A percentile compares a stretch with the other conserved stretches of the same genome.
phyloP scores from a whole-genome alignment of 345 rosid genomes.

The Arabis alpina region DNA sequence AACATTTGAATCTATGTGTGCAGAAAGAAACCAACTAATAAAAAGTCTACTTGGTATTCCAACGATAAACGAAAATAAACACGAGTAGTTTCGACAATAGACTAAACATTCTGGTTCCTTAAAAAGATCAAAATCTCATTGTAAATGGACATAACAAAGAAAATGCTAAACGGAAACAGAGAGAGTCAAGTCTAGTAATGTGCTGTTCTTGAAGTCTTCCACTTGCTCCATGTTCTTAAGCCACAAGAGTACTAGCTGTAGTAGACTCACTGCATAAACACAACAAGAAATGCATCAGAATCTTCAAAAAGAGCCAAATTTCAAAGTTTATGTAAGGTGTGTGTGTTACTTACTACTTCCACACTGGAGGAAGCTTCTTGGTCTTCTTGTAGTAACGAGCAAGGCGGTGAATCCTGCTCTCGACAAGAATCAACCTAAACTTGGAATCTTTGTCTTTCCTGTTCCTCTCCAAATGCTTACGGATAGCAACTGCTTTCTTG shows the following conservation, averaged over 20 bases:
- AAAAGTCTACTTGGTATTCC: neutral
- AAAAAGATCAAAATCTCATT: slow-evolving; percentile 22
- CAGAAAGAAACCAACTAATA: neutral
- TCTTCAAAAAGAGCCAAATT: neutral
- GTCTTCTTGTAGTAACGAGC: slow-evolving; percentile 94
- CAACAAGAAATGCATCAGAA: neutral
- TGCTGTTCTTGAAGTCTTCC: neutral
- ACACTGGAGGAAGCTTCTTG: slow-evolving; percentile 87
- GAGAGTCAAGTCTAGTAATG: neutral
- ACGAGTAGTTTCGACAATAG: neutral
- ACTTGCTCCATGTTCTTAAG: slow-evolving; percentile 40
- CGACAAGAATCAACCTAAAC: slow-evolving; percentile 78
- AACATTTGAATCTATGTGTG: too few relatives aligned
- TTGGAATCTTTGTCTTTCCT: slow-evolving; percentile 88
- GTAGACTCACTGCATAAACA: slow-evolving; percentile 55
- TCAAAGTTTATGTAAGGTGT: neutral
- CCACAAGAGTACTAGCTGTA: slow-evolving; percentile 66
- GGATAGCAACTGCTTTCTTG: slow-evolving; percentile 81
- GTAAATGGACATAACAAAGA: neutral
- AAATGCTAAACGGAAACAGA: slow-evolving; percentile 4
- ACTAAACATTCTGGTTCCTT: neutral
- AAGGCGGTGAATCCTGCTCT: slow-evolving; percentile 79
- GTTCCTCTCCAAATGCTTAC: slow-evolving; percentile 90
- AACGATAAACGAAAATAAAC: neutral
- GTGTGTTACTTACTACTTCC: slow-evolving; percentile 66